phyloP scores from a whole-genome alignment of 257 asterid genomes.

The Primulina huaijiensis region DNA sequence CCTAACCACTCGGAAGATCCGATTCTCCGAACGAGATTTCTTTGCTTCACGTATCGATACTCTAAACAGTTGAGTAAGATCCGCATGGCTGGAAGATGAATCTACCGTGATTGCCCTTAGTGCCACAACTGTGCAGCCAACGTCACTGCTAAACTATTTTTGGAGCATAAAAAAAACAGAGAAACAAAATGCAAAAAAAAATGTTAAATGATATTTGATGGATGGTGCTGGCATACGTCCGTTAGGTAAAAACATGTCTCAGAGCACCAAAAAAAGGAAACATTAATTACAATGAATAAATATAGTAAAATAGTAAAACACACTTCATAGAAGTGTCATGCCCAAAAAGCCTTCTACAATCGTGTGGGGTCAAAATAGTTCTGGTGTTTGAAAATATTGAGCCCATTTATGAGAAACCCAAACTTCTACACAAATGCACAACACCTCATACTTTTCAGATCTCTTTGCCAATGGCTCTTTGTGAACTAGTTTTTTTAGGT shows the following conservation, averaged over 20 bases:
- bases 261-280: background rate
- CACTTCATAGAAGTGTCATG: background rate
- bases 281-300: too few relatives aligned
- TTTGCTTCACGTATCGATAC: conserved; percentile 90
- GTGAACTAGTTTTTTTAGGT: too few relatives aligned
- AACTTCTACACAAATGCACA: background rate
- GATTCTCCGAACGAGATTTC: conserved; percentile 77
- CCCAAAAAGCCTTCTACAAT: background rate
- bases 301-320: background rate
- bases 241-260: background rate
- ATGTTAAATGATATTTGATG: background rate
- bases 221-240: background rate
- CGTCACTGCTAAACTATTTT: conserved; percentile 81
- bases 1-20: conserved; percentile 90
- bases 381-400: background rate
- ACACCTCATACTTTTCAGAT: background rate
- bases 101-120: conserved; percentile 59
- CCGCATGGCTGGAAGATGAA: conserved; percentile 58
- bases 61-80: conserved; percentile 79
- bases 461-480: too few relatives aligned
- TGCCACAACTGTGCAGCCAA: conserved; percentile 64
- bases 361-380: background rate
- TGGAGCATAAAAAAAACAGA: conserved; percentile 45
- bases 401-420: background rate
- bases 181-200: conserved; percentile 17